Evolutionary conservation across 2,329 filamentous ascomycete species (phyloP).

Genomic region (Colletotrichum spaethianum): DNA sequence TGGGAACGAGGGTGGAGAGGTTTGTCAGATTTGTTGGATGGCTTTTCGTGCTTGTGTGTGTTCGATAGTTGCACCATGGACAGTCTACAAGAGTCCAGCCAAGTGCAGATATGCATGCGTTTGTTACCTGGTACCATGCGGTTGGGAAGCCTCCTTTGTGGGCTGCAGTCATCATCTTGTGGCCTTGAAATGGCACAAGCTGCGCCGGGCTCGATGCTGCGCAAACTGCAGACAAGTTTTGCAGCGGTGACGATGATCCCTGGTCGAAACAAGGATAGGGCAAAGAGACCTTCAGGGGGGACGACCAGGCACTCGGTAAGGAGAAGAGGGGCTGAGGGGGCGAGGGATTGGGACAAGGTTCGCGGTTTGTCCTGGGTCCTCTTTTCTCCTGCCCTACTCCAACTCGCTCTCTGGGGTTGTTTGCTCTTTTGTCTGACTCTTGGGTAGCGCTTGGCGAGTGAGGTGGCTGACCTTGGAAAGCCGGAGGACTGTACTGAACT

Average conservation of each 20-base stretch:
- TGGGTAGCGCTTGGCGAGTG: not conserved
- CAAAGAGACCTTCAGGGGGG: not conserved
- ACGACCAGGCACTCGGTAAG: slow-evolving; percentile 4
- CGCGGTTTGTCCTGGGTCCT: not conserved
- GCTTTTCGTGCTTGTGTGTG: not conserved
- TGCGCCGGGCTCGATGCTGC: not conserved
- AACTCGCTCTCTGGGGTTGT: not conserved
- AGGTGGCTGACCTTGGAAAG: not conserved
- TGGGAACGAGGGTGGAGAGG: not conserved
- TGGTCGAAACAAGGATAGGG: slow-evolving; percentile 3
- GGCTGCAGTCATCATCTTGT: not conserved
- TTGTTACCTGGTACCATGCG: not conserved
- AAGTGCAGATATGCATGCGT: not conserved
- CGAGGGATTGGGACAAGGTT: not conserved
- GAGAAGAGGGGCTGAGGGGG: not conserved
- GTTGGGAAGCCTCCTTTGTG: not conserved
- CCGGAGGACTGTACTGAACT: not conserved
- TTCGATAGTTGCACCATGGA: not conserved
- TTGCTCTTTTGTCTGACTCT: not conserved
- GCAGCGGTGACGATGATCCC: slow-evolving; percentile 20
- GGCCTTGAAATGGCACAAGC: not conserved
- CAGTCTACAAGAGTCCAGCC: not conserved
- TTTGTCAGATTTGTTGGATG: not conserved
- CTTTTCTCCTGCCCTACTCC: not conserved
- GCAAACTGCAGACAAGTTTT: not conserved